Conservation (phyloP, 129 eudicot species). For the Tanacetum coccineum region DNA sequence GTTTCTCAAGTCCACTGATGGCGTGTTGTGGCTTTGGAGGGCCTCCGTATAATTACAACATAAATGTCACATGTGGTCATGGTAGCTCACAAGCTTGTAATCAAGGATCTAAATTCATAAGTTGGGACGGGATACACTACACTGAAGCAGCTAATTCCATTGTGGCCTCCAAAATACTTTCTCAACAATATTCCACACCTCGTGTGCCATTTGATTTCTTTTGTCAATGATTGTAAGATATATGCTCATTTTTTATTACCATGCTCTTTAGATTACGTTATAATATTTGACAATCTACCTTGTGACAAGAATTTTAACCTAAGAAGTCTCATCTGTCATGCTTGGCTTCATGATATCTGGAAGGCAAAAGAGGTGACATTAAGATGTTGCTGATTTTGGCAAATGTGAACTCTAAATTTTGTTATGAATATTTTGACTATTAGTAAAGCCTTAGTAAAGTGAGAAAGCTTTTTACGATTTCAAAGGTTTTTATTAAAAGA, state of each 20-base stretch:
- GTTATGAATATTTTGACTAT: too few species aligned
- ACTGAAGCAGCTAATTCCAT: conserved; percentile 84
- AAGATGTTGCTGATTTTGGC: too few species aligned
- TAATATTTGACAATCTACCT: background rate
- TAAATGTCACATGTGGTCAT: conserved; percentile 56
- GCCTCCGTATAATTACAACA: conserved; percentile 84
- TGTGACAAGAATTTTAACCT: background rate
- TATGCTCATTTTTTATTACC: background rate
- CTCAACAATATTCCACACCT: conserved; percentile 63
- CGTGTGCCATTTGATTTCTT: conserved; percentile 57
- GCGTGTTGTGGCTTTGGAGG: conserved; percentile 95
- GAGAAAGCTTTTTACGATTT: too few species aligned
- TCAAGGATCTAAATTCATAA: conserved; percentile 48
- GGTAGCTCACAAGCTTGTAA: conserved; percentile 55
- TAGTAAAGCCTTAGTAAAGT: too few species aligned
- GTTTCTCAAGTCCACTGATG: conserved; percentile 72
- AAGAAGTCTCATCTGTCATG: background rate
- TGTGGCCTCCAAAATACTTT: conserved; percentile 65
- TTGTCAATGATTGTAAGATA: conserved; percentile 36
- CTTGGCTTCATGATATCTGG: background rate
- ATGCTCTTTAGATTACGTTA: background rate
- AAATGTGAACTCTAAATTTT: too few species aligned
- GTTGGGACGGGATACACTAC: conserved; percentile 86
- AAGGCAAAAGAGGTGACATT: too few species aligned
- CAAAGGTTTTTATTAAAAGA: too few species aligned